phyloP scores from a whole-genome alignment of 2,329 filamentous ascomycete genomes.

The Colletotrichum magnum region DNA sequence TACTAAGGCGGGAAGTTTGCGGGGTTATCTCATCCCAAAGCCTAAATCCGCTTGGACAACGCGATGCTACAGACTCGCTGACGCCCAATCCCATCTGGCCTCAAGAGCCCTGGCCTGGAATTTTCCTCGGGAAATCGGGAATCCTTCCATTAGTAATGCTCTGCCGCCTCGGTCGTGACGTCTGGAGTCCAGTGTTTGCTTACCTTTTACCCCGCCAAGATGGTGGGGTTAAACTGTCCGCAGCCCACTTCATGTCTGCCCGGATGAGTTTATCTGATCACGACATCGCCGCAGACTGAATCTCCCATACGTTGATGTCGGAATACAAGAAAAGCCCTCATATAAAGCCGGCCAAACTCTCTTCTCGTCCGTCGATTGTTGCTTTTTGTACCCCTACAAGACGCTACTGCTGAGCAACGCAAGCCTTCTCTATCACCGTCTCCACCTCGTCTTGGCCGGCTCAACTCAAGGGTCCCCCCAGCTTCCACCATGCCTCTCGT shows the following conservation, averaged over 20 bases:
- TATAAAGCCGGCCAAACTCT: slow-evolving; percentile 7
- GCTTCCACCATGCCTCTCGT: slow-evolving; percentile 61
- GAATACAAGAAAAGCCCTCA: slow-evolving; percentile 4
- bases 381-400: background rate
- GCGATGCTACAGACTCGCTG: background rate
- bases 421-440: slow-evolving; percentile 6
- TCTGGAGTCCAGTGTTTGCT: background rate
- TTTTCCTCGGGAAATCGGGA: background rate
- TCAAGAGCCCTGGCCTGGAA: no score
- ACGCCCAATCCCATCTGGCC: slow-evolving; percentile 9
- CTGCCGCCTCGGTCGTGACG: background rate
- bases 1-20: background rate
- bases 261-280: slow-evolving; percentile 33
- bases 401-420: background rate
- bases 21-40: background rate
- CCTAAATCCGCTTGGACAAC: slow-evolving; percentile 8
- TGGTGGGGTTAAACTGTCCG: slow-evolving; percentile 32
- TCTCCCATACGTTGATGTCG: background rate
- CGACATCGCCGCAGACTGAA: slow-evolving; percentile 28
- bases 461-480: slow-evolving; percentile 29
- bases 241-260: slow-evolving; percentile 16
- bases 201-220: slow-evolving; percentile 37
- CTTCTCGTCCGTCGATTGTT: background rate
- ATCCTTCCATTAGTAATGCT: slow-evolving; percentile 25
- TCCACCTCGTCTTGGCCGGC: slow-evolving; percentile 5